These are phyloP conservation scores for Chalciporus piperatus DNA, from an alignment of 768 basidiomycete species.

Conservation along the genomic window DNA sequence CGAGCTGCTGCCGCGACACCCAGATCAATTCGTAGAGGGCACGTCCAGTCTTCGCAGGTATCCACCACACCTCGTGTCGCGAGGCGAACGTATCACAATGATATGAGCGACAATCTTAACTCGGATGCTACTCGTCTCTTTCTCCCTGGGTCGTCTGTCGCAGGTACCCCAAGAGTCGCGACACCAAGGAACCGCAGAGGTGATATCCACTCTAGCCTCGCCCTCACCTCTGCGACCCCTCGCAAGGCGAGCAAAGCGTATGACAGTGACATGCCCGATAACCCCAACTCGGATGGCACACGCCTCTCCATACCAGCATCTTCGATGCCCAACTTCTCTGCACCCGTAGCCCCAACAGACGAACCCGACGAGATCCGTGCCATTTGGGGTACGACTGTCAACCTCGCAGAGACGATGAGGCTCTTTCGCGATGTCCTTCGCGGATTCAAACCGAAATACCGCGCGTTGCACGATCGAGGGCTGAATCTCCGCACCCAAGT, in stretches of 20 bases:
- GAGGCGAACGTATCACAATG: conserved; percentile 20
- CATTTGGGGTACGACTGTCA: conserved; percentile 98
- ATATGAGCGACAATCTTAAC: conserved; percentile 38
- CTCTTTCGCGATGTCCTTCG: conserved; percentile 85
- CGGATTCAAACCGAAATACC: conserved; percentile 92
- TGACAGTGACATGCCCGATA: conserved; percentile 34
- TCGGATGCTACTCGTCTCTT: conserved; percentile 59
- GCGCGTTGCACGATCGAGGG: conserved; percentile 66
- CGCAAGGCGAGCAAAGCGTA: conserved; percentile 38
- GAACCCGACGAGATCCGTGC: conserved; percentile 84
- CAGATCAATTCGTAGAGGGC: conserved; percentile 34
- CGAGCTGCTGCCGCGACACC: conserved; percentile 54
- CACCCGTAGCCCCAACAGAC: conserved; percentile 57
- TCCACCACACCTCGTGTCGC: conserved; percentile 28
- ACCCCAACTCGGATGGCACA: conserved; percentile 59
- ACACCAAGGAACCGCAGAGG: conserved; percentile 79
- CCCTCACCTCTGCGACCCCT: conserved; percentile 49
- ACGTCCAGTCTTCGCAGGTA: conserved; percentile 32
- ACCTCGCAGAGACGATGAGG: conserved; percentile 87
- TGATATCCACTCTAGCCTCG: conserved; percentile 84
- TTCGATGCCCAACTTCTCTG: conserved; percentile 56
- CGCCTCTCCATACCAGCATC: conserved; percentile 57
- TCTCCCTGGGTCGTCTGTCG: conserved; percentile 53
- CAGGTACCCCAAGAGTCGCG: conserved; percentile 36
- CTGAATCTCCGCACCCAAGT: conserved; percentile 49